phyloP scores from a whole-genome alignment of 176 grass and related monocot genomes.

The Metroxylon sagu region DNA sequence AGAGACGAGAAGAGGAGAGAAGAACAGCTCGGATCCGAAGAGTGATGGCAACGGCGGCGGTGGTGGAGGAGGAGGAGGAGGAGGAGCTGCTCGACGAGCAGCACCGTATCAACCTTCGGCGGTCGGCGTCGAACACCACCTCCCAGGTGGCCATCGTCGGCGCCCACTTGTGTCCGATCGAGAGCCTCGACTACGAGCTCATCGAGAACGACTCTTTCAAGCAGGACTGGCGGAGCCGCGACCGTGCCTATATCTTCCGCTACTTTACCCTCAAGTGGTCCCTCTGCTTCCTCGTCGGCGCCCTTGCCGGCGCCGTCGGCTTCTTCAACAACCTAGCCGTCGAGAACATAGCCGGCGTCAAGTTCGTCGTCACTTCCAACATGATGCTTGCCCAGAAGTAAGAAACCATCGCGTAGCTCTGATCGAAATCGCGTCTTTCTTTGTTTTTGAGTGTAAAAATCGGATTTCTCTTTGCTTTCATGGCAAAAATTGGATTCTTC shows the following conservation, averaged over 20 bases:
- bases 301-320: slow-evolving; percentile 37
- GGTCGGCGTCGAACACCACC: slow-evolving; percentile 52
- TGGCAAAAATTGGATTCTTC: too few relatives aligned
- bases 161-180: slow-evolving; percentile 60
- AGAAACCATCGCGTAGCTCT: too few relatives aligned
- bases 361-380: slow-evolving; percentile 79
- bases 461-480: too few relatives aligned
- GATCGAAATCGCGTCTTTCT: too few relatives aligned
- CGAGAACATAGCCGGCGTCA: slow-evolving; percentile 86
- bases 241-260: slow-evolving; percentile 41
- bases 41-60: too few relatives aligned
- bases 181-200: slow-evolving; percentile 95
- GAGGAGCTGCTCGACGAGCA: too few relatives aligned
- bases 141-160: slow-evolving; percentile 90
- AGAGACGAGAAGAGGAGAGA: too few relatives aligned
- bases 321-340: slow-evolving; percentile 79
- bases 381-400: slow-evolving; percentile 68
- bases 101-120: slow-evolving; percentile 15
- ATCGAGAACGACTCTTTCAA: slow-evolving; percentile 90
- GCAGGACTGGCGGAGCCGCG: slow-evolving; percentile 74
- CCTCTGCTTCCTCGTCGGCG: slow-evolving; percentile 72
- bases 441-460: too few relatives aligned
- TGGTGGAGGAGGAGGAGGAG: too few relatives aligned
- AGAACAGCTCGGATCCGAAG: too few relatives aligned
- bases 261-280: slow-evolving; percentile 84